Conservation (phyloP, 306 rosid genomes). For the Malus sieversii region DNA sequence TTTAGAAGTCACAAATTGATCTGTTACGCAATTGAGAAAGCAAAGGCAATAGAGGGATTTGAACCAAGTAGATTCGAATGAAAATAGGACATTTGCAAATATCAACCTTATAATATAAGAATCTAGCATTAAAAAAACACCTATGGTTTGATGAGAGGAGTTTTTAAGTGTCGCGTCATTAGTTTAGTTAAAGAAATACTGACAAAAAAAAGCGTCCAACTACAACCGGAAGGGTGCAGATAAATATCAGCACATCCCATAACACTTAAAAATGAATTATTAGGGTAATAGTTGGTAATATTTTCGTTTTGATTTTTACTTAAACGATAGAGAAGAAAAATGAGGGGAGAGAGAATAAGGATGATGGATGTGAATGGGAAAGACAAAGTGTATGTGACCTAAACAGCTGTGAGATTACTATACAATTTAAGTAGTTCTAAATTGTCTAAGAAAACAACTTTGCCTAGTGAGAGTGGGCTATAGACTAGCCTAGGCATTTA, state of each 20-base stretch:
- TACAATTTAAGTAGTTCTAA: background rate
- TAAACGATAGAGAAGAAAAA: background rate
- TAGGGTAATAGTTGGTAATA: background rate
- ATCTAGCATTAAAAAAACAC: background rate
- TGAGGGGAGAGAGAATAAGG: background rate
- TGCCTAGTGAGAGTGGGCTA: too few relatives aligned
- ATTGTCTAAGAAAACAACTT: too few relatives aligned
- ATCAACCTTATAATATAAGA: background rate
- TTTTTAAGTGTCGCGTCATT: background rate
- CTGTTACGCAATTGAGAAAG: conserved; percentile 8
- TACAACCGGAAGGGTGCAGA: background rate
- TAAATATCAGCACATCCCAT: background rate
- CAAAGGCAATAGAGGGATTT: background rate
- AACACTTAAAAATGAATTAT: background rate
- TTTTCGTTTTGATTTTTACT: background rate
- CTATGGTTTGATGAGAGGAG: background rate
- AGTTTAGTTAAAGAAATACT: background rate
- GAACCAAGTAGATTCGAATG: background rate
- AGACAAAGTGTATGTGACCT: background rate
- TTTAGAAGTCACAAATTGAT: background rate
- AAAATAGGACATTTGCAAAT: background rate
- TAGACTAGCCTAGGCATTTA: too few relatives aligned
- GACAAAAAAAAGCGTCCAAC: background rate
- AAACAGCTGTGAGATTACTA: too few relatives aligned
- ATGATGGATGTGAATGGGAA: background rate